Evolutionary conservation across 176 grass and related monocot genomes (phyloP), one percentile per base, ranked within the genome.

Genomic region (Secale cereale): DNA sequence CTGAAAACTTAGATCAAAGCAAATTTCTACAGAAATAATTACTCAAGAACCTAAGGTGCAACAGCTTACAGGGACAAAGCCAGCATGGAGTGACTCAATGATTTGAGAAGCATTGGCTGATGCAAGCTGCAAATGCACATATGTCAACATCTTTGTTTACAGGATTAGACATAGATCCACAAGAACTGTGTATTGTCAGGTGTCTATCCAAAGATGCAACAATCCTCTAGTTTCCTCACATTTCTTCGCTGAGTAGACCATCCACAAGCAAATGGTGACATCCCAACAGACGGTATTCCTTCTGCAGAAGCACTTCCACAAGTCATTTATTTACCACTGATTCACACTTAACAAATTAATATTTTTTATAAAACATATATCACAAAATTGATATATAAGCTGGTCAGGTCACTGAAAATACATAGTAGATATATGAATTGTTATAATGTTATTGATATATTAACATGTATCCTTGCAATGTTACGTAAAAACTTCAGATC

Each of bases 281-380:
- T 90, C 79, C 93, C 93, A 92, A 98, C 91, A 80, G 93, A 92
- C 32, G 95, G 95, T 91, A 98, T 95, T 85, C 95, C 92, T 98
- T 95, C 93, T 98, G 83, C 89, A 87, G 79, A 63, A 88, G 48
- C 61, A 80, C 5, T 80, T 83, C 27, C 12, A 48, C 43, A 50
- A 68, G 43, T 32, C 36, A 68, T 30, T 59, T 66, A 36, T 14
- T 33, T 31, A 74, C 19, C 33, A 86, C 6, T 59, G 41, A 45
- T 67, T 83, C 26, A 22, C 29, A 74, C 16, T 20, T 14, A 4
- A 59, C 7, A 90, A 82, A 76, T 36, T 50, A 19, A 14, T 78
- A 83, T 39, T 17, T 9, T 41, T 82, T 20, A 50, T 25, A 66
- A 29, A 90, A 60, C 26, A 64, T 68, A 60, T 31, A 79, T 23